These are phyloP conservation scores for Boletus albobrunnescens DNA, from an alignment of 1,284 basidiomycete species.

Conservation along the genomic window DNA sequence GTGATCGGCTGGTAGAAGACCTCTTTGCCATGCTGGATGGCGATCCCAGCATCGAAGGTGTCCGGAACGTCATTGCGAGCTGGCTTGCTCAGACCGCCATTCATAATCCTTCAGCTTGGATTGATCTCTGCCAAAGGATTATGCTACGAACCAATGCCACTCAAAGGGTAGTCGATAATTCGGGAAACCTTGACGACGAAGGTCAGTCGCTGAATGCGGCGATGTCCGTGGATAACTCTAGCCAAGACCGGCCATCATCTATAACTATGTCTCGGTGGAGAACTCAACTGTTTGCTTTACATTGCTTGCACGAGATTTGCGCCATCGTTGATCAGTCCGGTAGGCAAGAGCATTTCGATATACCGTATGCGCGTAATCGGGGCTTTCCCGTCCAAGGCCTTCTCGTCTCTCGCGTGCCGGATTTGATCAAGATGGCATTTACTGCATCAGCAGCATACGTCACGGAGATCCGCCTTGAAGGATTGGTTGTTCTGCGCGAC, in stretches of 20 bases:
- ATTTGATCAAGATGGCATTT: slow-evolving; percentile 97
- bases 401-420: slow-evolving; percentile 79
- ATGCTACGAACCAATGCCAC: slow-evolving; percentile 86
- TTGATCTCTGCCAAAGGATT: slow-evolving; percentile 94
- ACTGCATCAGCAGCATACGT: slow-evolving; percentile 95
- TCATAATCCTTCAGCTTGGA: slow-evolving; percentile 94
- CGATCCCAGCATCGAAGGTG: slow-evolving; percentile 91
- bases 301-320: slow-evolving; percentile 91
- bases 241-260: slow-evolving; percentile 37
- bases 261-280: slow-evolving; percentile 81
- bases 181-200: slow-evolving; percentile 83
- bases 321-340: slow-evolving; percentile 70
- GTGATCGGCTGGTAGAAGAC: slow-evolving; percentile 90
- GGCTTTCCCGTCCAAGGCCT: slow-evolving; percentile 50
- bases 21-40: slow-evolving; percentile 93
- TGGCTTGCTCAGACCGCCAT: slow-evolving; percentile 96
- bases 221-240: slow-evolving; percentile 28
- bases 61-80: slow-evolving; percentile 87
- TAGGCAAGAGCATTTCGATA: slow-evolving; percentile 78
- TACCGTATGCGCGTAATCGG: slow-evolving; percentile 54
- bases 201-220: slow-evolving; percentile 80
- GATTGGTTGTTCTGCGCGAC: slow-evolving; percentile 84
- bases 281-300: slow-evolving; percentile 92
- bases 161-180: slow-evolving; percentile 66
- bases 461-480: slow-evolving; percentile 92